Evolutionary conservation across 805 yeast genomes (phyloP).

Genomic region (Helenozyma baotianmanensis): DNA sequence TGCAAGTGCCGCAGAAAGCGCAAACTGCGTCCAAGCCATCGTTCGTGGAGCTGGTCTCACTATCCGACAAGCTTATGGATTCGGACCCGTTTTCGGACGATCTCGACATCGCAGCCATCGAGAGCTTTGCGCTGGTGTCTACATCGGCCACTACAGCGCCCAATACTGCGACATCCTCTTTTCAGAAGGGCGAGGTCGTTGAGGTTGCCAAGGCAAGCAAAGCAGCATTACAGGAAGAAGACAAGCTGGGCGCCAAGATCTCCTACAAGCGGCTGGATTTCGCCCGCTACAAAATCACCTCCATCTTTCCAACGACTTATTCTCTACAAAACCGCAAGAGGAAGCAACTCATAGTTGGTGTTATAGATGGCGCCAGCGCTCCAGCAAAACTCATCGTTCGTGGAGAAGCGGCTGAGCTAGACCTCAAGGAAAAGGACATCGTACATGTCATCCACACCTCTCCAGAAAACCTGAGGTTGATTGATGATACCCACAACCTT

Average conservation of each 20-base stretch:
- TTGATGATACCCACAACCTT: slow-evolving; percentile 57
- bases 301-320: slow-evolving; percentile 27
- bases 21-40: not conserved
- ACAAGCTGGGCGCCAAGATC: slow-evolving; percentile 24
- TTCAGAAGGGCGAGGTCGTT: slow-evolving; percentile 5
- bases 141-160: slow-evolving; percentile 5
- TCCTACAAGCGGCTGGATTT: slow-evolving; percentile 46
- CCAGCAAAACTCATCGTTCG: slow-evolving; percentile 47
- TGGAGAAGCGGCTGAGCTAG: slow-evolving; percentile 56
- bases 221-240: not conserved
- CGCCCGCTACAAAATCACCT: slow-evolving; percentile 43
- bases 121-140: slow-evolving; percentile 5
- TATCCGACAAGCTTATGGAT: slow-evolving; percentile 1
- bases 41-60: no score
- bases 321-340: slow-evolving; percentile 24
- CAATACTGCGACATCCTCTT: no score
- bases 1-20: not conserved
- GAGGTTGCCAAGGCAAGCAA: slow-evolving; percentile 5
- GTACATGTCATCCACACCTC: slow-evolving; percentile 55
- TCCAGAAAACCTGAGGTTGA: slow-evolving; percentile 34
- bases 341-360: slow-evolving; percentile 53
- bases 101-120: slow-evolving; percentile 12
- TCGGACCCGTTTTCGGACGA: slow-evolving; percentile 18
- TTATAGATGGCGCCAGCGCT: slow-evolving; percentile 33
- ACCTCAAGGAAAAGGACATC: slow-evolving; percentile 48